phyloP scores from a whole-genome alignment of 108 stramenopile genomes.

The Skeletonema costatum region DNA sequence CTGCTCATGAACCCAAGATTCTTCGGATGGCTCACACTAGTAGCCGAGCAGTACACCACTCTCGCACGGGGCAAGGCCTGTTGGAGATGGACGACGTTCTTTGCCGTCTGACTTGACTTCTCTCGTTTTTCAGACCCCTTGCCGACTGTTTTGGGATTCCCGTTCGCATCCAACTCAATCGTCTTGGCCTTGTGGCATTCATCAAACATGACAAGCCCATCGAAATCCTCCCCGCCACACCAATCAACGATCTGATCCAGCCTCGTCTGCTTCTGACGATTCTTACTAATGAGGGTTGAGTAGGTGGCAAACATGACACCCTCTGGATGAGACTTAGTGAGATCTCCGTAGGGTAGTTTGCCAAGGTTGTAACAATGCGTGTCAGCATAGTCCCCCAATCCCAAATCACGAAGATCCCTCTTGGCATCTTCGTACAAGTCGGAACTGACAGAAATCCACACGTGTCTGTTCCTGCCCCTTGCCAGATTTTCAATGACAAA shows the following conservation, averaged over 20 bases:
- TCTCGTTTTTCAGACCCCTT: slow-evolving; percentile 10
- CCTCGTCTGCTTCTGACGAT: slow-evolving; percentile 30
- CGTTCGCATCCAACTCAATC: slow-evolving; percentile 42
- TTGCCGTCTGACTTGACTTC: slow-evolving; percentile 15
- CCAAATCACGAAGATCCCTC: slow-evolving; percentile 24
- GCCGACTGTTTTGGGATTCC: slow-evolving; percentile 33
- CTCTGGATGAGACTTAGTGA: slow-evolving; percentile 17
- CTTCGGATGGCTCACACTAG: slow-evolving; percentile 53
- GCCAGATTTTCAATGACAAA: slow-evolving; percentile 40
- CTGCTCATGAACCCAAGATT: slow-evolving; percentile 67
- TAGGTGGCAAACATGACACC: slow-evolving; percentile 64
- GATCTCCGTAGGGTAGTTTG: slow-evolving; percentile 20
- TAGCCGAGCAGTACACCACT: slow-evolving; percentile 65
- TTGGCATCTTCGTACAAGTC: slow-evolving; percentile 45
- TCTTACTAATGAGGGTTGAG: slow-evolving; percentile 43
- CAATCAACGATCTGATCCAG: slow-evolving; percentile 64
- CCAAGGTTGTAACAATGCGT: slow-evolving; percentile 29
- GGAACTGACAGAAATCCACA: slow-evolving; percentile 30
- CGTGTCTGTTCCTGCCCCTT: slow-evolving; percentile 25
- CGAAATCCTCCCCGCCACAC: slow-evolving; percentile 60
- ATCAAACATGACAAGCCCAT: slow-evolving; percentile 64
- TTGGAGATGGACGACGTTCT: slow-evolving; percentile 61
- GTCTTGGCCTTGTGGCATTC: slow-evolving; percentile 77
- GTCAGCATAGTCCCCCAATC: slow-evolving; percentile 17
- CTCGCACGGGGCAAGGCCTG: slow-evolving; percentile 51